These are phyloP conservation scores for Candida palmyrensis DNA, from an alignment of 805 yeast species.

Conservation along the genomic window DNA sequence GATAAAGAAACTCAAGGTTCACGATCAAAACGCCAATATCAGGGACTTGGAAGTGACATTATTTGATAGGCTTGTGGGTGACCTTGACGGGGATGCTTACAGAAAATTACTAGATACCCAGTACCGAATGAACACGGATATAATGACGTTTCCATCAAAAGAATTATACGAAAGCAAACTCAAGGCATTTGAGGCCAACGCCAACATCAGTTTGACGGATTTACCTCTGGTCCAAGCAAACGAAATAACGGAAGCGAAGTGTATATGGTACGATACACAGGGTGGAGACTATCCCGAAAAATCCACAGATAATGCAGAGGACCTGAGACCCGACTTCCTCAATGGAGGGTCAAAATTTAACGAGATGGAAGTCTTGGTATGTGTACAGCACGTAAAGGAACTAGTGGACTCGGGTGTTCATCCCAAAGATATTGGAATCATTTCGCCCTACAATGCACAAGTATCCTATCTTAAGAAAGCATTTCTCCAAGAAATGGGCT, in stretches of 20 bases:
- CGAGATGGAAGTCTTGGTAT: constrained; percentile 69
- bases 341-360: constrained; percentile 59
- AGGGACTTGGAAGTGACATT: constrained; percentile 59
- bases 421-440: constrained; percentile 66
- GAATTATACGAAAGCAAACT: constrained; percentile 60
- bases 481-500: constrained; percentile 26
- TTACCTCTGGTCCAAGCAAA: constrained; percentile 29
- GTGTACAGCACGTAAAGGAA: constrained; percentile 47
- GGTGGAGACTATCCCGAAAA: constrained; percentile 79
- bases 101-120: constrained; percentile 66
- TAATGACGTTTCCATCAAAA: constrained; percentile 74
- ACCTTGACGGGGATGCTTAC: constrained; percentile 39
- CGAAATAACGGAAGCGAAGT: constrained; percentile 31
- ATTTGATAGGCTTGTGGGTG: constrained; percentile 67
- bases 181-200: constrained; percentile 57
- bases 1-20: constrained; percentile 18
- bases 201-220: constrained; percentile 47
- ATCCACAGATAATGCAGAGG: constrained; percentile 25
- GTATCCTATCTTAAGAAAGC: constrained; percentile 54
- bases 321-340: constrained; percentile 7
- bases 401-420: constrained; percentile 50
- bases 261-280: constrained; percentile 88
- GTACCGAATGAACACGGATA: constrained; percentile 77
- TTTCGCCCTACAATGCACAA: constrained; percentile 90
- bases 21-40: constrained; percentile 21